phyloP scores from a whole-genome alignment of 2,329 filamentous ascomycete genomes.

The Colletotrichum siamense region DNA sequence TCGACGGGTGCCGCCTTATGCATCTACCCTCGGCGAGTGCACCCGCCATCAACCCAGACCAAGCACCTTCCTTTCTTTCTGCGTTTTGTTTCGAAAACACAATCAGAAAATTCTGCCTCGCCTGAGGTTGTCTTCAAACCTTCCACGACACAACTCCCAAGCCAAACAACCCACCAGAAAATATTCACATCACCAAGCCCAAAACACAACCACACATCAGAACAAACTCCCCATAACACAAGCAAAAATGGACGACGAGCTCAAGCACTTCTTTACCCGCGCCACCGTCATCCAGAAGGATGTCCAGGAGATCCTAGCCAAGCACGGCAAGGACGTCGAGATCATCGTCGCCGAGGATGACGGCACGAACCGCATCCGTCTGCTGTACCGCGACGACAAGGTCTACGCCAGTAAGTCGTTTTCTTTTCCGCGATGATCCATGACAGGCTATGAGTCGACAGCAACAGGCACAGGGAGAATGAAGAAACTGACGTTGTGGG shows the following conservation, averaged over 20 bases:
- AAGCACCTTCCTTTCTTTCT: background rate
- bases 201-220: background rate
- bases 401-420: background rate
- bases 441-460: background rate
- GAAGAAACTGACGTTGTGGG: background rate
- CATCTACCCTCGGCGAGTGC: background rate
- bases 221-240: background rate
- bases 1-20: background rate
- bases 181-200: background rate
- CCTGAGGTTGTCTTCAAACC: background rate
- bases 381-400: background rate
- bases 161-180: background rate
- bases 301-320: background rate
- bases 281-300: background rate
- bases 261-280: background rate
- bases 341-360: background rate
- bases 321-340: background rate
- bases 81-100: background rate
- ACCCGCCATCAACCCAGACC: background rate
- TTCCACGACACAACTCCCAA: background rate
- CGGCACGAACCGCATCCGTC: background rate
- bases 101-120: background rate
- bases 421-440: rapidly evolving
- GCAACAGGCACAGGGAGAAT: background rate
- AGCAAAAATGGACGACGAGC: background rate